phyloP scores from a whole-genome alignment of 306 rosid species.

The Coriaria nepalensis region DNA sequence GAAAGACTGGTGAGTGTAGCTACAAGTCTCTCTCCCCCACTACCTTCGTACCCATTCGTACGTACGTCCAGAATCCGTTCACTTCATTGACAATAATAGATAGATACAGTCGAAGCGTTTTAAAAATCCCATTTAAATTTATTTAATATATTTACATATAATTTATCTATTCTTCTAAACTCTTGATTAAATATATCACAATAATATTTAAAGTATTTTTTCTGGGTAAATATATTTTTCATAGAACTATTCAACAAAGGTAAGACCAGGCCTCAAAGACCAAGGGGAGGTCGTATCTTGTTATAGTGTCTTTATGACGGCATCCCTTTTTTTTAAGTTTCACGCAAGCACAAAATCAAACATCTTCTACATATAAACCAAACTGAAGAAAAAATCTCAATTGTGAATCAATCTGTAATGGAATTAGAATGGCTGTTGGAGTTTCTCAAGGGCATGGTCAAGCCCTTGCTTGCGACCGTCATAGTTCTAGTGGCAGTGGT shows the following conservation, averaged over 20 bases:
- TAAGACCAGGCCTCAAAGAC: too few species aligned
- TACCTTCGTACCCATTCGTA: not conserved
- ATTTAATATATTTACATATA: not conserved
- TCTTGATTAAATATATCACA: too few species aligned
- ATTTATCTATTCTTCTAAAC: not conserved
- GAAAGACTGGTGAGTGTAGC: too few species aligned
- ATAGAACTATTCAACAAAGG: too few species aligned
- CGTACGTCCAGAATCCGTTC: not conserved
- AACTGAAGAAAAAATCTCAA: not conserved
- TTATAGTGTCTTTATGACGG: not conserved
- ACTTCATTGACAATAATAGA: not conserved
- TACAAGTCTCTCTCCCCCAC: not conserved
- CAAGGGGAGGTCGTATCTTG: constrained; percentile 13
- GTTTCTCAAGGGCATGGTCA: constrained; percentile 63
- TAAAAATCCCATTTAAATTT: not conserved
- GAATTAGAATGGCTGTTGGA: constrained; percentile 45
- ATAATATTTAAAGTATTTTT: too few species aligned
- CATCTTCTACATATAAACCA: not conserved
- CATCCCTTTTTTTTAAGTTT: not conserved
- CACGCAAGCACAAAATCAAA: not conserved
- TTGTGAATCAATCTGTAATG: constrained; percentile 1
- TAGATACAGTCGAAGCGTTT: too few species aligned
- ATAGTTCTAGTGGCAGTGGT: constrained; percentile 55
- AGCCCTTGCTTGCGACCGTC: constrained; percentile 53
- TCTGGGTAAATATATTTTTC: too few species aligned